phyloP scores from a whole-genome alignment of 73 alveolate species.

The Halteria grandinella region DNA sequence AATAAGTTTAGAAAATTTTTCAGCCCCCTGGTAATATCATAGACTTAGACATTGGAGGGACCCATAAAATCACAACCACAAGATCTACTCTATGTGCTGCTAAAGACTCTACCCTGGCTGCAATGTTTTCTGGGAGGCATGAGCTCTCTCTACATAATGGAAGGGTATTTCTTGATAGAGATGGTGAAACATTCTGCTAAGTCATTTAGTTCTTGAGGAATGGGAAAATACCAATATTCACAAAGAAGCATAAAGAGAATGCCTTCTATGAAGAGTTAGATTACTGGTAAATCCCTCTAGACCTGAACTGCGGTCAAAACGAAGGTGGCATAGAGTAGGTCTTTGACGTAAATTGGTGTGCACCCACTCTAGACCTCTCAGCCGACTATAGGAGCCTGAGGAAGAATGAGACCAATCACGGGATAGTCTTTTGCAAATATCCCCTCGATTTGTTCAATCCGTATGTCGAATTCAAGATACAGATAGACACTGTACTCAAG shows the following conservation, averaged over 20 bases:
- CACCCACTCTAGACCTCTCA: conserved; percentile 71
- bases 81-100: conserved; percentile 71
- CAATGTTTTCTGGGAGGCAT: conserved; percentile 81
- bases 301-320: conserved; percentile 55
- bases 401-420: conserved; percentile 76
- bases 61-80: conserved; percentile 79
- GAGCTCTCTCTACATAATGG: conserved; percentile 70
- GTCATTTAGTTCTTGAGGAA: conserved; percentile 74
- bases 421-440: conserved; percentile 77
- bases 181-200: conserved; percentile 77
- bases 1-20: background rate
- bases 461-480: conserved; percentile 81
- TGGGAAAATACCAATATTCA: conserved; percentile 75
- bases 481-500: conserved; percentile 69
- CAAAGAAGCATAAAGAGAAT: conserved; percentile 68
- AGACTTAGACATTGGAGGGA: conserved; percentile 90
- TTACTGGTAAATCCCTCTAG: conserved; percentile 83
- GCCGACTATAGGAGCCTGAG: conserved; percentile 54
- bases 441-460: conserved; percentile 72
- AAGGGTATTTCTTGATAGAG: conserved; percentile 85
- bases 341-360: conserved; percentile 87
- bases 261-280: conserved; percentile 81
- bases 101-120: conserved; percentile 76
- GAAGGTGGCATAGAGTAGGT: conserved; percentile 42
- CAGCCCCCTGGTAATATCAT: conserved; percentile 48